Base-by-base conservation (phyloP, 2,329 filamentous ascomycete species). In the Arachnopeziza araneosa region DNA sequence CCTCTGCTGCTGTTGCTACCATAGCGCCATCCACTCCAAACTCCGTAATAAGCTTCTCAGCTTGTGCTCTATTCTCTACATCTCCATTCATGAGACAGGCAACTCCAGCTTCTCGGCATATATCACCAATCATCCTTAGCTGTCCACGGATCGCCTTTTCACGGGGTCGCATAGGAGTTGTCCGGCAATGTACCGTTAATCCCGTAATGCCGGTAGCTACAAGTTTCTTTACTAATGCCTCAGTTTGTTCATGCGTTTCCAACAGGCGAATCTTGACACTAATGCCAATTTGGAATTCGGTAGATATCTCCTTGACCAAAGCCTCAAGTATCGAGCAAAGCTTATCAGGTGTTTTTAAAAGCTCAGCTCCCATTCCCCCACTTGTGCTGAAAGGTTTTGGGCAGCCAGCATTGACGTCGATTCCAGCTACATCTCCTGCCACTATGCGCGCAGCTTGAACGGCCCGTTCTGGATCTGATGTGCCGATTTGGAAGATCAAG, bases 391-490 rank as follows among this genome's bases (percentile, higher is more conserved):
- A 99, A 0, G 93, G 90, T 75, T 99, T 99, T 0, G 95, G 95
- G 72, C 95, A 99, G n/a, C 95, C 95, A 0, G 95, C 92, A 74
- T 99, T 99, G 63, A 99, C 89, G 73, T 98, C 95, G 68, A 99
- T 97, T 62, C 95, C 95, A 0, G 88, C 87, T 2, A 99, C 95
- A 75, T 98, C 91, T 14, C 78, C 83, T 0, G 93, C 95, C 22
- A 99, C 88, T 19, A 97, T 77, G 57, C 86, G 86, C 1, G 93
- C 92, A 0, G 93, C 93, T 72, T 89, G 78, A 0, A 98, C 93
- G 0, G 95, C 95, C 30, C 87, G 82, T 14, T 88, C 86, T 0
- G 95, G 91, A 61, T 89, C 87, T 10, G 92, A 85, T 0, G 93
- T 96, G 60, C 95, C 95, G 60, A 99, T 86, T 73, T 99, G 95